Percentiles rank a stretch among this genome's conserved stretches.
Evolutionary conservation across 139 green algal species (phyloP).

Genomic region (Chlorella sp.): DNA sequence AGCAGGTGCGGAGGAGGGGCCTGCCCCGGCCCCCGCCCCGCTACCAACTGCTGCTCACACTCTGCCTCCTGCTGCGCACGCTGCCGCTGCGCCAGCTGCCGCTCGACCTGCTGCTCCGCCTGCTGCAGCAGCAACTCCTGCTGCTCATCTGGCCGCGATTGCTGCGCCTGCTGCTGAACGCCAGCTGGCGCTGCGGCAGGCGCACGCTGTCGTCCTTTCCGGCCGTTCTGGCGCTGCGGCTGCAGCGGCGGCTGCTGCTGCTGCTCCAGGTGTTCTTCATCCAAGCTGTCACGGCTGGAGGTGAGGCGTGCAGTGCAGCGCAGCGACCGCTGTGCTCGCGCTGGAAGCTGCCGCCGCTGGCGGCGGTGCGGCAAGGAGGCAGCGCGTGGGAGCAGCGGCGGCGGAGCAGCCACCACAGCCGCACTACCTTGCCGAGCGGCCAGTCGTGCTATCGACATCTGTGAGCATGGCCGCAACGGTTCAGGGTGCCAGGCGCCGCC

Average conservation of each 20-base stretch:
- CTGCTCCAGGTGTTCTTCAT: slow-evolving; percentile 14
- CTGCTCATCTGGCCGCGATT: background rate
- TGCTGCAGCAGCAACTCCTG: background rate
- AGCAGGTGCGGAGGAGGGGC: slow-evolving; percentile 52
- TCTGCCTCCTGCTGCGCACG: background rate
- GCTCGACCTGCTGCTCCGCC: background rate
- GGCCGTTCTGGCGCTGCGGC: background rate
- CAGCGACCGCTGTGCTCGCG: background rate
- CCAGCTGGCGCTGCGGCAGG: background rate
- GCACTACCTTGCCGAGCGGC: background rate
- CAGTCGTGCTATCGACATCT: background rate
- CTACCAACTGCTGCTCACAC: background rate
- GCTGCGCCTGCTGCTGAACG: background rate
- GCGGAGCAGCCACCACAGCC: too few relatives aligned
- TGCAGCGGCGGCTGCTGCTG: background rate
- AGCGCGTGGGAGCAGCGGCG: background rate
- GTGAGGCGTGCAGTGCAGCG: slow-evolving; percentile 11
- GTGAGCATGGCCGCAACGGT: too few relatives aligned
- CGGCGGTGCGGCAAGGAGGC: background rate
- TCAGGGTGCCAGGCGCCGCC: too few relatives aligned
- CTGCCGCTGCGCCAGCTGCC: background rate
- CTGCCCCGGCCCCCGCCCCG: background rate
- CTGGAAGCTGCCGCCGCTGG: background rate
- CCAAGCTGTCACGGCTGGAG: slow-evolving; percentile 23
- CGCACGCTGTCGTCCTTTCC: background rate